These are phyloP conservation scores for Globisporangium sylvaticum DNA, from an alignment of 352 stramenopile genomes.

Conservation along the genomic window DNA sequence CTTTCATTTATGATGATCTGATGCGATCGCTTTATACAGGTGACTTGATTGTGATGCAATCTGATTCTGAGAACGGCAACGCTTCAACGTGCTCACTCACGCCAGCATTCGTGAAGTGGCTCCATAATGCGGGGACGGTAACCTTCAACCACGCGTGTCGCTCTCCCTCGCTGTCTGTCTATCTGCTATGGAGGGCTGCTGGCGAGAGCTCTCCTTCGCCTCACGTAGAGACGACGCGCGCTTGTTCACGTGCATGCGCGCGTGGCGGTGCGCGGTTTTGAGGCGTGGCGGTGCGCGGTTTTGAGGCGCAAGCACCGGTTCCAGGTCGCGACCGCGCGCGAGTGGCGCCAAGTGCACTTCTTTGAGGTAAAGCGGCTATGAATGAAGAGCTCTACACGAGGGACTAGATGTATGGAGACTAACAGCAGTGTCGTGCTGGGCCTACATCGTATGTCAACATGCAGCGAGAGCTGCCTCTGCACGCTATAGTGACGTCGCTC, in stretches of 20 bases:
- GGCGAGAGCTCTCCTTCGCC: slow-evolving; percentile 33
- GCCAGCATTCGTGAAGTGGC: not conserved
- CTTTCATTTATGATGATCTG: not conserved
- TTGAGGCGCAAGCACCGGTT: slow-evolving; percentile 45
- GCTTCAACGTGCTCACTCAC: not conserved
- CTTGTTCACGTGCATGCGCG: slow-evolving; percentile 42
- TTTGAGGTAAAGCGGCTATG: slow-evolving; percentile 37
- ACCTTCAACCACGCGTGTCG: not conserved
- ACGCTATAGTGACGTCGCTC: slow-evolving; percentile 27
- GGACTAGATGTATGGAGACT: not conserved
- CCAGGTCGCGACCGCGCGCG: slow-evolving; percentile 14
- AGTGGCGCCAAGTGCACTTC: slow-evolving; percentile 40
- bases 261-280: slow-evolving; percentile 35
- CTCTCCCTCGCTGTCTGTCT: not conserved
- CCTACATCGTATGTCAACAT: no score
- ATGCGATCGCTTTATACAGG: not conserved
- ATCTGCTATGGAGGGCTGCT: slow-evolving; percentile 14
- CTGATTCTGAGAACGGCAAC: not conserved
- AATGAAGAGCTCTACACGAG: not conserved
- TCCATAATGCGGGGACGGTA: not conserved
- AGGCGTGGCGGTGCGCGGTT: slow-evolving; percentile 33
- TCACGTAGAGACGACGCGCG: slow-evolving; percentile 4
- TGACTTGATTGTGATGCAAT: not conserved
- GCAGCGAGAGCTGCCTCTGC: slow-evolving; percentile 45
- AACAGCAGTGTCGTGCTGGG: not conserved